These are phyloP conservation scores for Phylloporus arenicola DNA, from an alignment of 768 basidiomycete genomes.

Conservation along the genomic window DNA sequence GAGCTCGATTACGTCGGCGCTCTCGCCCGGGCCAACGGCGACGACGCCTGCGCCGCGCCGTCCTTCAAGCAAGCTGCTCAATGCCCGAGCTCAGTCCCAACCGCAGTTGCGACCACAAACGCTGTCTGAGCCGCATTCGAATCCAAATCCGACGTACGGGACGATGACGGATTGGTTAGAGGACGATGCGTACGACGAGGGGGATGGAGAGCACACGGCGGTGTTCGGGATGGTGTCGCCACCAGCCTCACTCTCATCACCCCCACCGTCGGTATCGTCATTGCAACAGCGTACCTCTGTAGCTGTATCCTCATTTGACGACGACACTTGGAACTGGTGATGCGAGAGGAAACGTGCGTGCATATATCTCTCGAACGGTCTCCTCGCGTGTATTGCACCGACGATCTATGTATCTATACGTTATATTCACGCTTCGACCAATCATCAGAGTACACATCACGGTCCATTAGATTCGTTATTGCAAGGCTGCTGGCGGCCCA, in stretches of 20 bases:
- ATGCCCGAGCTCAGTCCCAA: background rate
- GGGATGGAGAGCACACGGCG: slow-evolving; percentile 8
- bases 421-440: background rate
- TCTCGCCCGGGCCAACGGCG: slow-evolving; percentile 36
- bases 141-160: slow-evolving; percentile 11
- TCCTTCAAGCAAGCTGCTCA: background rate
- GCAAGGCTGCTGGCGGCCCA: too few species aligned
- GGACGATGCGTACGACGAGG: slow-evolving; percentile 31
- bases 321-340: slow-evolving; percentile 61
- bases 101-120: background rate
- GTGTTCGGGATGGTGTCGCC: slow-evolving; percentile 10
- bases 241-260: background rate
- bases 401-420: background rate
- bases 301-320: slow-evolving; percentile 25
- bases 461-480: too few species aligned
- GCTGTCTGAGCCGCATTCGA: slow-evolving; percentile 1
- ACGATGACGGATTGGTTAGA: slow-evolving; percentile 26
- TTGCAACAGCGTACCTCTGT: background rate
- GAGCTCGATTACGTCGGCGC: slow-evolving; percentile 45
- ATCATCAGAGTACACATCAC: too few species aligned
- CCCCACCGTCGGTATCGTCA: background rate
- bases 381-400: background rate
- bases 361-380: too few species aligned
- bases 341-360: background rate
- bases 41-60: slow-evolving; percentile 19